These are phyloP conservation scores for Suillus plorans DNA, from an alignment of 768 basidiomycete genomes.

Conservation along the genomic window DNA sequence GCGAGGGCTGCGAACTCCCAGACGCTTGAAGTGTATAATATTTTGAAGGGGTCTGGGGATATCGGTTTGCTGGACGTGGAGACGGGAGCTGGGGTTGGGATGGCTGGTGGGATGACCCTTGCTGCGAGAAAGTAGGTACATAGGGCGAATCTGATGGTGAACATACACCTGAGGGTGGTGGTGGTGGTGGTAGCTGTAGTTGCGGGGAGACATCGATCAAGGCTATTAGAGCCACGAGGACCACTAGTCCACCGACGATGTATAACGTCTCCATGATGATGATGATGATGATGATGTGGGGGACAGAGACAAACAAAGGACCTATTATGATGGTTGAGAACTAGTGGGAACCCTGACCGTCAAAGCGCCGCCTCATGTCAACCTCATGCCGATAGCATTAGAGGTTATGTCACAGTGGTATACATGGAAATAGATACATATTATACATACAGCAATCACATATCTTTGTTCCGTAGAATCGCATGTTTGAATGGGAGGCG, in stretches of 20 bases:
- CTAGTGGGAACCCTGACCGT: not conserved
- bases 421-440: not conserved
- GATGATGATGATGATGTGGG: not conserved
- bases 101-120: not conserved
- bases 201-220: not conserved
- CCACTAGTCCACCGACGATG: not conserved
- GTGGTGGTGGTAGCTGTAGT: not conserved
- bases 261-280: not conserved
- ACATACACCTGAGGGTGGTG: not conserved
- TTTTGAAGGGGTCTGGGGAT: not conserved
- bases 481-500: not conserved
- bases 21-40: not conserved
- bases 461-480: not conserved
- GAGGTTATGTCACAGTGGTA: not conserved
- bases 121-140: not conserved
- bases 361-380: not conserved
- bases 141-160: not conserved
- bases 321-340: not conserved
- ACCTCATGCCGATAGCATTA: not conserved
- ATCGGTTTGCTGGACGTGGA: not conserved
- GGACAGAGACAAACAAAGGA: not conserved
- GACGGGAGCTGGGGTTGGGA: not conserved
- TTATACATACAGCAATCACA: not conserved
- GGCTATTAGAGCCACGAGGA: not conserved
- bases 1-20: not conserved